Evolutionary conservation across 2,329 filamentous ascomycete species (phyloP).

Genomic region (Fusarium camptoceras): DNA sequence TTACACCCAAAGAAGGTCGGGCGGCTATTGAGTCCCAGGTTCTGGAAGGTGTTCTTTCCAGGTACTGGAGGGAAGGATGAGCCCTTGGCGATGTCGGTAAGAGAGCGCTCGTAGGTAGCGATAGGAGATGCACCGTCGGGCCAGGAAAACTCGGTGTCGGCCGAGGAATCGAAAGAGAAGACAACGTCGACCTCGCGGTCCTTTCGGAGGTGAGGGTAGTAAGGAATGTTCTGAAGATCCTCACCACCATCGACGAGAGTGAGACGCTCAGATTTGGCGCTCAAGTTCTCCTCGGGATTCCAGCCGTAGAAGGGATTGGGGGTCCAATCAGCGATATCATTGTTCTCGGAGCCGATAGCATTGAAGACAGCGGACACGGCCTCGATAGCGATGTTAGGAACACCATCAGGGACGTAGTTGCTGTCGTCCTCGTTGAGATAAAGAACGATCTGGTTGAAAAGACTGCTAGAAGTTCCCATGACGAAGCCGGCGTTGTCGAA

Average conservation of each 20-base stretch:
- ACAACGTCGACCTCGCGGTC: conserved; percentile 69
- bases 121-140: conserved; percentile 71
- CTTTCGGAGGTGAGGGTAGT: conserved; percentile 70
- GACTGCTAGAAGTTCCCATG: conserved; percentile 83
- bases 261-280: conserved; percentile 62
- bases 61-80: conserved; percentile 71
- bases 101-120: conserved; percentile 67
- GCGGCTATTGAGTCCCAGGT: conserved; percentile 67
- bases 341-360: conserved; percentile 66
- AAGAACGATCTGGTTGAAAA: conserved; percentile 81
- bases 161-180: conserved; percentile 73
- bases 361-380: conserved; percentile 63
- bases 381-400: conserved; percentile 57
- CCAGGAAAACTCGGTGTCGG: conserved; percentile 68
- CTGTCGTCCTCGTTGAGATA: conserved; percentile 67
- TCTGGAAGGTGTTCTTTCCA: conserved; percentile 65
- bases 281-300: conserved; percentile 59
- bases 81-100: conserved; percentile 61
- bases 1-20: conserved; percentile 75
- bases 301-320: conserved; percentile 70
- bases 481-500: conserved; percentile 85
- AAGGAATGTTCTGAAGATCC: conserved; percentile 82
- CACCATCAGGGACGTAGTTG: conserved; percentile 63
- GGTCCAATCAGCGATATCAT: conserved; percentile 80
- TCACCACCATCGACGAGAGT: conserved; percentile 85